These are phyloP conservation scores for Erodium trifolium DNA, from an alignment of 441 rosid genomes.

Conservation along the genomic window DNA sequence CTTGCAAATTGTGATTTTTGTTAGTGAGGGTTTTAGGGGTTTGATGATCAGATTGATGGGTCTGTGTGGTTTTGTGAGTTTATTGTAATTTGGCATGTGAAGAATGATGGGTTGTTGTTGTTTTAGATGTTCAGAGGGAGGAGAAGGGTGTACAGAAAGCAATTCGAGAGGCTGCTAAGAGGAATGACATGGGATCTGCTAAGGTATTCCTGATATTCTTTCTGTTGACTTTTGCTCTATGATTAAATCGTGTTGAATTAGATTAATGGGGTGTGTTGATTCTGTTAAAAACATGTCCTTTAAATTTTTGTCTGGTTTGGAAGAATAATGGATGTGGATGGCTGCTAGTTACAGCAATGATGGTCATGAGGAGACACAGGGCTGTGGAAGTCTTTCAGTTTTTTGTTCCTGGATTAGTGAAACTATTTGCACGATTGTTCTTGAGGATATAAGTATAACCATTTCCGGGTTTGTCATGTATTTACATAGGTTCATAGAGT, in stretches of 20 bases:
- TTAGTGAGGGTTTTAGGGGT: background rate
- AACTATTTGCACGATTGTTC: too few relatives aligned
- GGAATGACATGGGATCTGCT: slow-evolving; percentile 81
- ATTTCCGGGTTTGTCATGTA: too few relatives aligned
- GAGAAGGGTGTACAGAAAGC: slow-evolving; percentile 82
- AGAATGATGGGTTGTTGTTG: slow-evolving; percentile 3
- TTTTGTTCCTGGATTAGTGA: too few relatives aligned
- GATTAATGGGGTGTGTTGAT: background rate
- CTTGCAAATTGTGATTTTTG: background rate
- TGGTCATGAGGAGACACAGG: too few relatives aligned
- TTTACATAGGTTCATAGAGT: too few relatives aligned
- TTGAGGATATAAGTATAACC: too few relatives aligned
- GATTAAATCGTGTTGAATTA: background rate
- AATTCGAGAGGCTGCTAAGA: slow-evolving; percentile 77
- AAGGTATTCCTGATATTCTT: slow-evolving; percentile 38
- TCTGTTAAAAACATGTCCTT: background rate
- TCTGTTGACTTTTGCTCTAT: background rate
- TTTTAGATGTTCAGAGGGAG: slow-evolving; percentile 76
- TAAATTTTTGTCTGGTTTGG: background rate
- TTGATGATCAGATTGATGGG: slow-evolving; percentile 4
- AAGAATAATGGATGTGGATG: background rate
- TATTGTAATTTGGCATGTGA: background rate
- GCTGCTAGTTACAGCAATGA: background rate
- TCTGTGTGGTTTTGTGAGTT: slow-evolving; percentile 4
- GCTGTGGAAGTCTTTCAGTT: too few relatives aligned